Evolutionary conservation across 2,329 filamentous ascomycete species (phyloP).

Genomic region (Nectriaceae sp.): DNA sequence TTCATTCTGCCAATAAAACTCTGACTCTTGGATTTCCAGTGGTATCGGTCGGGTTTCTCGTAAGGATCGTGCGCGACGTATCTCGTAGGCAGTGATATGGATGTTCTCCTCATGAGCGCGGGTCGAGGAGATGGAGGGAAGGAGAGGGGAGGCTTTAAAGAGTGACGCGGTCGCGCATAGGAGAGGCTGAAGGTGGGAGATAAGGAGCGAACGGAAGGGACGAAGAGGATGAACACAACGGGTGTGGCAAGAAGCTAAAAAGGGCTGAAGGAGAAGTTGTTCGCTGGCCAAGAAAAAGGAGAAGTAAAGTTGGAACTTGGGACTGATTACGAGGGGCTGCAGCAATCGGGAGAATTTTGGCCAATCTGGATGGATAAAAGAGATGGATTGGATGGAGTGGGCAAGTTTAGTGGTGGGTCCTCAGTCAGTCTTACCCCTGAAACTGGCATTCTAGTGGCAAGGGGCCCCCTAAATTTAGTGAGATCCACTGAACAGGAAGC

Average conservation of each 20-base stretch:
- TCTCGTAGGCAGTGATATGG: slow-evolving; percentile 63
- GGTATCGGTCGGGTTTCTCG: slow-evolving; percentile 67
- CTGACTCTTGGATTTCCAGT: slow-evolving; percentile 45
- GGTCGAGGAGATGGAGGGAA: slow-evolving; percentile 14
- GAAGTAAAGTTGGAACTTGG: slow-evolving; percentile 11
- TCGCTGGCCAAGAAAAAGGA: slow-evolving; percentile 18
- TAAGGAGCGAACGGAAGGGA: slow-evolving; percentile 2
- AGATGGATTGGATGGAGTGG: slow-evolving; percentile 3
- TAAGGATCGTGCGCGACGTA: slow-evolving; percentile 60
- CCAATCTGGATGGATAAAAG: slow-evolving; percentile 20
- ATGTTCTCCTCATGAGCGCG: slow-evolving; percentile 63
- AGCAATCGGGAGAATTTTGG: slow-evolving; percentile 11
- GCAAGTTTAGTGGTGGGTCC: background rate
- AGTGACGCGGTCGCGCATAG: slow-evolving; percentile 31
- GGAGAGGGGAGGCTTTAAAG: slow-evolving; percentile 22
- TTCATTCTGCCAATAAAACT: slow-evolving; percentile 57
- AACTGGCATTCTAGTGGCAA: slow-evolving; percentile 5
- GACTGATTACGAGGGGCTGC: slow-evolving; percentile 16
- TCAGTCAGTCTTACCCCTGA: slow-evolving; percentile 14
- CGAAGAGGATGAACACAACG: background rate
- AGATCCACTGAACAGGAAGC: slow-evolving; percentile 3
- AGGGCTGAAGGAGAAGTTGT: slow-evolving; percentile 4
- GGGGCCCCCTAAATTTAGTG: slow-evolving; percentile 25
- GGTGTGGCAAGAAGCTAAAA: slow-evolving; percentile 20
- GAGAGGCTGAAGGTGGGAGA: slow-evolving; percentile 11